phyloP scores from a whole-genome alignment of 257 asterid species.

The Coffea canephora region DNA sequence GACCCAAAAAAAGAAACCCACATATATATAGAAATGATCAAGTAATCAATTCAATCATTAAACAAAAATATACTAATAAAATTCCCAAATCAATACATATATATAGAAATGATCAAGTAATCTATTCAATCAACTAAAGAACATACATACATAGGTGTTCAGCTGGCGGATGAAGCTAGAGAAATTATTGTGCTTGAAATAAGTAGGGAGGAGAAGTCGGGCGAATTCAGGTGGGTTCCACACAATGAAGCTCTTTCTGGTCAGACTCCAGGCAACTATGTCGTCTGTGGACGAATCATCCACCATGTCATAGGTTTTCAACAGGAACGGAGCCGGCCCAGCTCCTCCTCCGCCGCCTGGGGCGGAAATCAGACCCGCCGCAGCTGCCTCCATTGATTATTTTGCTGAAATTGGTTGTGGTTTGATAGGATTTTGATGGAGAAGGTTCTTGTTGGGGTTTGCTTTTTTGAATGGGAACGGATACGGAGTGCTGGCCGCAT shows the following conservation, averaged over 20 bases:
- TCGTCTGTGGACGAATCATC: slow-evolving; percentile 72
- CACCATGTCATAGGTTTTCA: slow-evolving; percentile 87
- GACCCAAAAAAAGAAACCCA: background rate
- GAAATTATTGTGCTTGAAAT: slow-evolving; percentile 85
- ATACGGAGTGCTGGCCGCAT: background rate
- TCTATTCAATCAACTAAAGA: background rate
- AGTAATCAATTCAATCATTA: background rate
- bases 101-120: background rate
- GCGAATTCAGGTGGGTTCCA: slow-evolving; percentile 95
- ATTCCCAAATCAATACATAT: background rate
- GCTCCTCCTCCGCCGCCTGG: slow-evolving; percentile 42
- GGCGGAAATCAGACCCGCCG: background rate
- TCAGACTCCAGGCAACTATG: slow-evolving; percentile 75
- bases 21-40: too few relatives aligned
- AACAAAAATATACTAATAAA: background rate
- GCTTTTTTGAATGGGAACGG: background rate
- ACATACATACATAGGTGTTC: slow-evolving; percentile 71
- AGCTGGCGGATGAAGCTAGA: slow-evolving; percentile 97
- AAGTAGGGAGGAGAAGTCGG: slow-evolving; percentile 72
- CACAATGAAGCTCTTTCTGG: slow-evolving; percentile 67
- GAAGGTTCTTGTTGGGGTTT: background rate
- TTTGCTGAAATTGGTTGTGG: background rate
- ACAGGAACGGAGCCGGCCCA: slow-evolving; percentile 85
- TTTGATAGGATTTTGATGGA: background rate
- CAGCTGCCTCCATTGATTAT: slow-evolving; percentile 10